These are phyloP conservation scores for Avena eriantha DNA, from an alignment of 176 grass and related monocot species.

Conservation along the genomic window DNA sequence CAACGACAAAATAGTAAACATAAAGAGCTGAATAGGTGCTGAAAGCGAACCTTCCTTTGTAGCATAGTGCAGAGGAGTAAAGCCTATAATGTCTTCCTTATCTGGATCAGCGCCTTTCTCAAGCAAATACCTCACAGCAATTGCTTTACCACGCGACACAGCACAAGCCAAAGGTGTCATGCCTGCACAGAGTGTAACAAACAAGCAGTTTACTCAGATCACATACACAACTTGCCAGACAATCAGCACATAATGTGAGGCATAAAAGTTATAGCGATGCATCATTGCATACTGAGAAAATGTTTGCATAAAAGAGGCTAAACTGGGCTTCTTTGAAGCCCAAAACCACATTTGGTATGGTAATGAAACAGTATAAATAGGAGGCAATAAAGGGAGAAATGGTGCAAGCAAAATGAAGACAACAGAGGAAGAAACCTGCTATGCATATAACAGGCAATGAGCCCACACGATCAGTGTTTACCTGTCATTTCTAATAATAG, in stretches of 20 bases:
- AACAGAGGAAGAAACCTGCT: background rate
- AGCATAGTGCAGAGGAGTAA: conserved; percentile 52
- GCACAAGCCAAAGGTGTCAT: conserved; percentile 49
- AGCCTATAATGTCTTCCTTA: conserved; percentile 36
- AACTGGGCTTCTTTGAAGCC: background rate
- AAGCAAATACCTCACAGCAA: conserved; percentile 51
- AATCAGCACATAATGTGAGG: conserved; percentile 5
- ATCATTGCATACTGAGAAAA: background rate
- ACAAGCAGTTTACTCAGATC: conserved; percentile 9
- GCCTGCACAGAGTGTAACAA: conserved; percentile 26
- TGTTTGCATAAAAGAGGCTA: background rate
- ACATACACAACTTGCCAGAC: background rate
- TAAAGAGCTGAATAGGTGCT: conserved; percentile 10
- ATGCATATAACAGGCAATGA: background rate
- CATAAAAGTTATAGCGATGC: background rate
- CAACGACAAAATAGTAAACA: background rate
- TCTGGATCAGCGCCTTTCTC: conserved; percentile 42
- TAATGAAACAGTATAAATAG: background rate
- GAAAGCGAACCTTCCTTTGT: conserved; percentile 38
- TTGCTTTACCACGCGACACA: conserved; percentile 31
- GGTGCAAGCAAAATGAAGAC: background rate
- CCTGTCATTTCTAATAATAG: background rate
- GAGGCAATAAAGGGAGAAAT: background rate
- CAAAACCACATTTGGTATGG: background rate
- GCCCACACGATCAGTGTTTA: background rate